Base-by-base conservation (phyloP, 2,329 filamentous ascomycete species). In the Fusarium nygamai region DNA sequence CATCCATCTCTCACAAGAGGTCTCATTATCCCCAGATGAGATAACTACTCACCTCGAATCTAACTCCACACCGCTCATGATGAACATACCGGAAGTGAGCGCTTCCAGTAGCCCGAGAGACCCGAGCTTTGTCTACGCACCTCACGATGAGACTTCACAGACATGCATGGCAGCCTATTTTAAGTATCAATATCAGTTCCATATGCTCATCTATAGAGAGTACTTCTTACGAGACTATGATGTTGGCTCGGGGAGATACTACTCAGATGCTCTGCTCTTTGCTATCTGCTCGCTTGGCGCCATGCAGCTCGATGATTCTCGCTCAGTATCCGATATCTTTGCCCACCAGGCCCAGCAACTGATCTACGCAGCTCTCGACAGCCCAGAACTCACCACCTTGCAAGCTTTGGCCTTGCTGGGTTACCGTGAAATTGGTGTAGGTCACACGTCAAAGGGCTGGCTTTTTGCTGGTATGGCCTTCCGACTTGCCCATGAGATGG, bases 401-500 rank as follows among this genome's bases (percentile, higher is more conserved):
- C 84, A 87, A 65, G 83, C 85, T 2, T 76, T 88, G 20, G 80
- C 85, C 10, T 71, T 88, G 1, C 66, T 88, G 5, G 84, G 85
- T 16, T 85, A 88, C 62, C 81, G 83, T 22, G 85, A 86, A 67
- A 86, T 87, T 47, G 86, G 86, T 8, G 82, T 83, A 29, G 85
- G 86, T 1, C 82, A 83, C n/a, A 79, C 82, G 5, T 87, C 85
- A 24, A 88, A 86, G 61, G 86, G 86, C 19, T 88, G 86, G 86
- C 78, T 88, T 4, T 87, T 86, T 60, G 87, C 85, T 34, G 86
- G 86, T 53, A 87, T 88, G 85, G 85, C 86, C 14, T 88, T 87
- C 70, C 83, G 86, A 9, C 80, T 88, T 20, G 84, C 85, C 1
- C 85, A 87, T 58, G 86, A 87, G 71, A 88, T 88, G 86, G 86